phyloP scores from a whole-genome alignment of 352 stramenopile genomes.

The Pythium pectinolyticum region DNA sequence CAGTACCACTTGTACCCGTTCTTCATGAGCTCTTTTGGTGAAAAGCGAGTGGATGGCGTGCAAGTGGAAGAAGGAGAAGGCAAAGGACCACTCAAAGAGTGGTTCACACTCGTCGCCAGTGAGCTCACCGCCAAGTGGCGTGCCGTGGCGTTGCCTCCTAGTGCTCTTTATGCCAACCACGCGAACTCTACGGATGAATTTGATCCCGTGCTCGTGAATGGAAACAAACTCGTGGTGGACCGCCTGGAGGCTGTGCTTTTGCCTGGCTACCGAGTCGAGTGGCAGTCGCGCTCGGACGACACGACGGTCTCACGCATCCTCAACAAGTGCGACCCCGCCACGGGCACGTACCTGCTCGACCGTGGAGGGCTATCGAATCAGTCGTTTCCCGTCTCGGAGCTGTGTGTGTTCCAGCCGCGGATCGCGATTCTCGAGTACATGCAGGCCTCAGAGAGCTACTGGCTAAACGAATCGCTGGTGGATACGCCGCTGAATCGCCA shows the following conservation, averaged over 20 bases:
- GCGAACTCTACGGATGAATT: slow-evolving; percentile 10
- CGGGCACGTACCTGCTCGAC: slow-evolving; percentile 53
- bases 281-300: slow-evolving; percentile 37
- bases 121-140: slow-evolving; percentile 53
- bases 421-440: slow-evolving; percentile 54
- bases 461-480: slow-evolving; percentile 46
- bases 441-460: slow-evolving; percentile 59
- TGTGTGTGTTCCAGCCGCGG: slow-evolving; percentile 44
- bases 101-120: slow-evolving; percentile 48
- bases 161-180: no score
- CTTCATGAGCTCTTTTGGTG: slow-evolving; percentile 65
- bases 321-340: slow-evolving; percentile 38
- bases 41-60: slow-evolving; percentile 59
- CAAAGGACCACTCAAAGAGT: slow-evolving; percentile 74
- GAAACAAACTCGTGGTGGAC: slow-evolving; percentile 49
- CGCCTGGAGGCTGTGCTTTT: slow-evolving; percentile 20
- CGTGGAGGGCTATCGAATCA: slow-evolving; percentile 33
- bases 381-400: slow-evolving; percentile 40
- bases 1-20: slow-evolving; percentile 56
- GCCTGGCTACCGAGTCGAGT: slow-evolving; percentile 40
- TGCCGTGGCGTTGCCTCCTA: slow-evolving; percentile 21
- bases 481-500: slow-evolving; percentile 40
- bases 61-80: slow-evolving; percentile 77
- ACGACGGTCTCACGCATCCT: slow-evolving; percentile 42
- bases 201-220: slow-evolving; percentile 39